These are phyloP conservation scores for Neonectria punicea DNA, from an alignment of 2,329 filamentous ascomycete species.

Conservation along the genomic window DNA sequence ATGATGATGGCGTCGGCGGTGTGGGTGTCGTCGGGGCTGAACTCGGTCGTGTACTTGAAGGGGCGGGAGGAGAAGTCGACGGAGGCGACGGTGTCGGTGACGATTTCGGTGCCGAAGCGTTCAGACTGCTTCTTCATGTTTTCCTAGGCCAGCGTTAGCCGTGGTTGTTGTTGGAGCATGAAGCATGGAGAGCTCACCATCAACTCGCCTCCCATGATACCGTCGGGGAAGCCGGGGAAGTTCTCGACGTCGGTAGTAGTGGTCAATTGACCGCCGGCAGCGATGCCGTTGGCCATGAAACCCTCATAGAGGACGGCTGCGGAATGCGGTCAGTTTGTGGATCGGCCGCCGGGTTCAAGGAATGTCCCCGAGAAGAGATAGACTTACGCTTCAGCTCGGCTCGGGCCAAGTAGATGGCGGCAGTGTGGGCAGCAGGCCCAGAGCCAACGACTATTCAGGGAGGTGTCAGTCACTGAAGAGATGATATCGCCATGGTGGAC, in stretches of 20 bases:
- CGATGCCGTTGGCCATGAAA: slow-evolving; percentile 96
- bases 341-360: background rate
- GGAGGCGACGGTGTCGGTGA: slow-evolving; percentile 90
- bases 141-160: slow-evolving; percentile 61
- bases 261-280: slow-evolving; percentile 94
- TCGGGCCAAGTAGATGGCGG: slow-evolving; percentile 93
- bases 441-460: slow-evolving; percentile 78
- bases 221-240: slow-evolving; percentile 92
- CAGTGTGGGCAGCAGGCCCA: slow-evolving; percentile 96
- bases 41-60: slow-evolving; percentile 95
- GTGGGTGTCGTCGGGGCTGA: slow-evolving; percentile 81
- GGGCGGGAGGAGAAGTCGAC: slow-evolving; percentile 86
- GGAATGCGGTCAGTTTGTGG: slow-evolving; percentile 24
- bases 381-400: slow-evolving; percentile 86
- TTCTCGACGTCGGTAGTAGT: slow-evolving; percentile 99
- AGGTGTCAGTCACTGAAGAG: slow-evolving; percentile 7
- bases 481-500: background rate
- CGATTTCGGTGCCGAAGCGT: slow-evolving; percentile 91
- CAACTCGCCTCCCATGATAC: slow-evolving; percentile 85
- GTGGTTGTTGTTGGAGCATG: background rate
- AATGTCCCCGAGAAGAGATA: slow-evolving; percentile 15
- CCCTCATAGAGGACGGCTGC: slow-evolving; percentile 92
- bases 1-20: slow-evolving; percentile 95
- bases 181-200: slow-evolving; percentile 70
- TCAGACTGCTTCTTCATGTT: slow-evolving; percentile 92